phyloP scores from a whole-genome alignment of 1,284 basidiomycete species.

The Phellinidium pouzarii region DNA sequence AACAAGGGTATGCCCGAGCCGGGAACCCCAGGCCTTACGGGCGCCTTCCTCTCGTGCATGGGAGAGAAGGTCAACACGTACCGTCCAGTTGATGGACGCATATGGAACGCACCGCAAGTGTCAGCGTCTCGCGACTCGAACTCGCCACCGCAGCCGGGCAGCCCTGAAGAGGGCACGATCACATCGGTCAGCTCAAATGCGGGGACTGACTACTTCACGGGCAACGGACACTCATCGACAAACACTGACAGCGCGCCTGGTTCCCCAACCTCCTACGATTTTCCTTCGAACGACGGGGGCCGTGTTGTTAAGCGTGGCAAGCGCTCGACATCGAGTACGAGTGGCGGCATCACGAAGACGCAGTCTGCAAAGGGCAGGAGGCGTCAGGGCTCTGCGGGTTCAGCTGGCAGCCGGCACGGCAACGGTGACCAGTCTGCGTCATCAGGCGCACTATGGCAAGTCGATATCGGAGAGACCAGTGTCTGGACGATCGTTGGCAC shows the following conservation, averaged over 20 bases:
- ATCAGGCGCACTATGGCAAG: constrained; percentile 79
- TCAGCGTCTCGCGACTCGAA: constrained; percentile 39
- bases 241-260: constrained; percentile 44
- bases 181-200: constrained; percentile 32
- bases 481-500: constrained; percentile 93
- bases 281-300: constrained; percentile 71
- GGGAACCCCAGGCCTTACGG: constrained; percentile 66
- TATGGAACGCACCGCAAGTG: constrained; percentile 48
- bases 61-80: constrained; percentile 86
- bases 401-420: constrained; percentile 54
- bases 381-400: constrained; percentile 68
- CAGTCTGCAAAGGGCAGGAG: constrained; percentile 56
- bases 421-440: constrained; percentile 60
- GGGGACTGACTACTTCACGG: constrained; percentile 61
- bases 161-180: constrained; percentile 60
- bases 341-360: constrained; percentile 50
- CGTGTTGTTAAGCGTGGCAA: constrained; percentile 73
- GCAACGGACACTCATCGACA: constrained; percentile 33
- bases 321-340: constrained; percentile 66
- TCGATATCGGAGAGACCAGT: constrained; percentile 83
- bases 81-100: constrained; percentile 74
- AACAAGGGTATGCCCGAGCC: constrained; percentile 61
- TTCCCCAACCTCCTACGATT: constrained; percentile 64
- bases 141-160: constrained; percentile 59
- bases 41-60: constrained; percentile 80